phyloP scores from a whole-genome alignment of 2,329 filamentous ascomycete genomes.

The Aspergillus uvarum region DNA sequence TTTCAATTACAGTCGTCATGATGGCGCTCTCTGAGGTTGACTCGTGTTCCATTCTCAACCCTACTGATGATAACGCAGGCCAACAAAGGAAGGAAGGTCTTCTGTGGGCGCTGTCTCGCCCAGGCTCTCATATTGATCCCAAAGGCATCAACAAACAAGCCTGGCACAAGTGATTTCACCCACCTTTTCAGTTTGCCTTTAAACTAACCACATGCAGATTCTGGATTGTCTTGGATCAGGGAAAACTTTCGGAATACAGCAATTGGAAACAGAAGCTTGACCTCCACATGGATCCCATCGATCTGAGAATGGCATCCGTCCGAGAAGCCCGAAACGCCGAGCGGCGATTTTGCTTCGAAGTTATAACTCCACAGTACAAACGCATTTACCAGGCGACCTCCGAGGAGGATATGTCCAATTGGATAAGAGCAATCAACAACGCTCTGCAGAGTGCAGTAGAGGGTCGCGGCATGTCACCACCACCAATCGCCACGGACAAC shows the following conservation, averaged over 20 bases:
- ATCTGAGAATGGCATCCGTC: constrained; percentile 93
- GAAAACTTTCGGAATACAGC: constrained; percentile 94
- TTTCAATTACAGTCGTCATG: not conserved
- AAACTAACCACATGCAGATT: constrained; percentile 59
- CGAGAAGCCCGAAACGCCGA: constrained; percentile 93
- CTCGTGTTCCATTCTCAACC: not conserved
- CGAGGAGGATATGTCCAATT: constrained; percentile 95
- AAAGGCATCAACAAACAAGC: constrained; percentile 94
- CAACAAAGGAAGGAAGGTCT: constrained; percentile 88
- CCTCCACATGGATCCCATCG: constrained; percentile 96
- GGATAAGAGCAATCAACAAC: constrained; percentile 96
- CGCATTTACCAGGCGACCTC: constrained; percentile 96
- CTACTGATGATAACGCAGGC: constrained; percentile 55
- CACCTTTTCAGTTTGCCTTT: not conserved
- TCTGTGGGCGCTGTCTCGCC: constrained; percentile 89
- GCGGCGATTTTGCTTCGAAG: constrained; percentile 93
- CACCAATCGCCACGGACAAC: constrained; percentile 45
- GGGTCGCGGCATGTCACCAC: constrained; percentile 60
- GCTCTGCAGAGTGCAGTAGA: constrained; percentile 95
- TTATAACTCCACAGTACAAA: constrained; percentile 95
- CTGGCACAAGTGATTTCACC: constrained; percentile 83
- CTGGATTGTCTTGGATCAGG: constrained; percentile 97
- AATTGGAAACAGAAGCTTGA: constrained; percentile 99
- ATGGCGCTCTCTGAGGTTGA: not conserved
- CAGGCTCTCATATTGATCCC: constrained; percentile 91